Evolutionary conservation across 2,329 filamentous ascomycete genomes (phyloP).

Genomic region (Ascochyta viciae-villosae): DNA sequence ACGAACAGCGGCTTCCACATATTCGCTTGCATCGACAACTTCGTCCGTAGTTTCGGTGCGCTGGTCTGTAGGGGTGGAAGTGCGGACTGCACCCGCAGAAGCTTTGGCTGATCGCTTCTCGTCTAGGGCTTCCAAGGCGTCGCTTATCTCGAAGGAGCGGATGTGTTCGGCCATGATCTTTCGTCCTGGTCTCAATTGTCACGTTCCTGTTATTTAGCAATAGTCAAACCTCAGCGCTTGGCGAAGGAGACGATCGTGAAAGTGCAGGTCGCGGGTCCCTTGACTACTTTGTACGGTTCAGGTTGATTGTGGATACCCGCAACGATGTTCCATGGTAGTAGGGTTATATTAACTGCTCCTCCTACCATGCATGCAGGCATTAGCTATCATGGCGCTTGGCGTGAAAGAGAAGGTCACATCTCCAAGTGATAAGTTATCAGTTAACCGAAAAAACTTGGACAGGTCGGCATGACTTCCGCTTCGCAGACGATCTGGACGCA

Average conservation of each 20-base stretch:
- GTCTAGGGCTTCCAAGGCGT: slow-evolving; percentile 3
- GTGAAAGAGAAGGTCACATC: slow-evolving; percentile 11
- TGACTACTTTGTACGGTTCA: background rate
- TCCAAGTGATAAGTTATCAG: slow-evolving; percentile 2
- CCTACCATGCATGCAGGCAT: background rate
- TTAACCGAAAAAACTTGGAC: background rate
- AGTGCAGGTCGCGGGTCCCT: background rate
- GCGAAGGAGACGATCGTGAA: background rate
- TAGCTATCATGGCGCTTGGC: slow-evolving; percentile 7
- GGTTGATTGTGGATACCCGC: background rate
- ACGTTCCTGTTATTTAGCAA: background rate
- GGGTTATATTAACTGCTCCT: background rate
- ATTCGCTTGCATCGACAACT: slow-evolving; percentile 1
- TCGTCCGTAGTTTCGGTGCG: background rate
- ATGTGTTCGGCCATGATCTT: slow-evolving; percentile 1
- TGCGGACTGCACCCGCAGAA: slow-evolving; percentile 3
- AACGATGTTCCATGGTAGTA: no score
- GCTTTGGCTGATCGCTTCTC: slow-evolving; percentile 6
- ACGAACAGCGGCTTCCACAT: slow-evolving; percentile 9
- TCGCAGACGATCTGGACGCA: no score
- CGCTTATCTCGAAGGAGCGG: slow-evolving; percentile 1
- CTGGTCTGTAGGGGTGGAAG: background rate
- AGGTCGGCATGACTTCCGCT: background rate
- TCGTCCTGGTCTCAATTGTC: background rate
- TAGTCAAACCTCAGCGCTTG: slow-evolving; percentile 3